Conservation (phyloP, 371 early-diverging fungal species). For the Parasitella parasitica region DNA sequence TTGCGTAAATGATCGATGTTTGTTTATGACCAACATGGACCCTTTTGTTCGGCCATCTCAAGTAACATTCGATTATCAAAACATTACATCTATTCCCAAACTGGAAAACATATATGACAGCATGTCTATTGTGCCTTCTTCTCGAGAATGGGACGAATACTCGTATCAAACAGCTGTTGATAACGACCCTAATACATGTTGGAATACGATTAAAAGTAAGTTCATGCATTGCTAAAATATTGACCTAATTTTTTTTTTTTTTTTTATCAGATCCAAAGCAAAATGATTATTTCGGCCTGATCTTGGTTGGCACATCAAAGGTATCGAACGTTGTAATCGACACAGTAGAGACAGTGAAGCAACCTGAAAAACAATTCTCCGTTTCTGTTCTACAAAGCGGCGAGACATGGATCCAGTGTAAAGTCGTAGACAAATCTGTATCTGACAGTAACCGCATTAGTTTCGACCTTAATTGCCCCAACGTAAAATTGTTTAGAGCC, state of each 20-base stretch:
- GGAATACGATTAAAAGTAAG: slow-evolving; percentile 52
- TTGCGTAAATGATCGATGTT: slow-evolving; percentile 58
- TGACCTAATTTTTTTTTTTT: neutral
- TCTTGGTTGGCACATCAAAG: slow-evolving; percentile 41
- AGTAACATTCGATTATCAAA: slow-evolving; percentile 32
- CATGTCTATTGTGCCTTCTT: slow-evolving; percentile 29
- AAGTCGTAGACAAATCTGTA: slow-evolving; percentile 4
- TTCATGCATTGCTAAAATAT: neutral
- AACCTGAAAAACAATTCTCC: slow-evolving; percentile 20
- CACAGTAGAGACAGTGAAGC: slow-evolving; percentile 26
- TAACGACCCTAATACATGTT: slow-evolving; percentile 56
- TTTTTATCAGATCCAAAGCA: slow-evolving; percentile 22
- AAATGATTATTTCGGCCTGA: slow-evolving; percentile 52
- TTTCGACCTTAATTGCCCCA: slow-evolving; percentile 17
- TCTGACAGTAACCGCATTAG: slow-evolving; percentile 4
- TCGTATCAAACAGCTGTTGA: slow-evolving; percentile 60
- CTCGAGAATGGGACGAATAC: slow-evolving; percentile 47
- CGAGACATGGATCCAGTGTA: slow-evolving; percentile 31
- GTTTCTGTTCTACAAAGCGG: slow-evolving; percentile 29
- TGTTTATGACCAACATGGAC: slow-evolving; percentile 58
- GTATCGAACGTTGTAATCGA: slow-evolving; percentile 24
- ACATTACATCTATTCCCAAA: slow-evolving; percentile 12
- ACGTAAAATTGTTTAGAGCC: slow-evolving; percentile 13
- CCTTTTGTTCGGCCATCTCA: slow-evolving; percentile 48
- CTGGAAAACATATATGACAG: slow-evolving; percentile 12